Evolutionary conservation across 306 rosid genomes (phyloP), one percentile per base, ranked within the genome.

Genomic region (Glycine tomentella): DNA sequence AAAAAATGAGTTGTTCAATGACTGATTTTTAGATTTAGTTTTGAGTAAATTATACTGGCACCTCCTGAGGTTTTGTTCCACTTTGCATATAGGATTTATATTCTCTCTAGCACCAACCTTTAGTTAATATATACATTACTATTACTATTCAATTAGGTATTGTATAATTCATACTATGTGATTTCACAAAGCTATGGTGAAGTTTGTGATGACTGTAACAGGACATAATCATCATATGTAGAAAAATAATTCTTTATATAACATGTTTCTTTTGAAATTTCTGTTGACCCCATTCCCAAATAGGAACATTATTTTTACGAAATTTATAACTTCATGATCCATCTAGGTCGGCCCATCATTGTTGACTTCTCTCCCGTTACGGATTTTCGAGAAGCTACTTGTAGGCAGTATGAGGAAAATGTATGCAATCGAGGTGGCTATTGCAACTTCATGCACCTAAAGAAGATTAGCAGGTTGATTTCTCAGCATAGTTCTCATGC

Each of bases 361-460:
- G 97, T 89, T 46, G 99, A 95, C 85, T 95, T 93, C 82, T 95
- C 99, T 16, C 99, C 99, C 6, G 99, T 95, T 78, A 95, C 99
- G 68, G 99, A 95, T 86, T 95, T 95, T 65, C 97, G 99, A 81
- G 99, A 95, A 90, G 99, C 99, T 79, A 95, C 99, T 20, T 95
- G 99, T 82, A 93, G 98, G 84, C 99, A 95, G 89, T 95, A 95
- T 68, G 99, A 95, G 88, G 99, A 95, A 86, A 93, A 95, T 81
- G 99, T 95, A 69, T 95, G 99, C 80, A 90, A 92, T 79, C 94
- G 99, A 55, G 99, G 99, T 80, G 99, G 99, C 85, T 95, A 95
- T 82, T 95, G 99, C 88, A 93, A 95, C 87, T 93, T 95, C 69
- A 95, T 95, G 99, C 99, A 95, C 76, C 84, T 95, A 83, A 95